Percentiles rank a stretch among this genome's conserved stretches.
Evolutionary conservation across 2,329 filamentous ascomycete species (phyloP).

Genomic region (Fusarium algeriense): DNA sequence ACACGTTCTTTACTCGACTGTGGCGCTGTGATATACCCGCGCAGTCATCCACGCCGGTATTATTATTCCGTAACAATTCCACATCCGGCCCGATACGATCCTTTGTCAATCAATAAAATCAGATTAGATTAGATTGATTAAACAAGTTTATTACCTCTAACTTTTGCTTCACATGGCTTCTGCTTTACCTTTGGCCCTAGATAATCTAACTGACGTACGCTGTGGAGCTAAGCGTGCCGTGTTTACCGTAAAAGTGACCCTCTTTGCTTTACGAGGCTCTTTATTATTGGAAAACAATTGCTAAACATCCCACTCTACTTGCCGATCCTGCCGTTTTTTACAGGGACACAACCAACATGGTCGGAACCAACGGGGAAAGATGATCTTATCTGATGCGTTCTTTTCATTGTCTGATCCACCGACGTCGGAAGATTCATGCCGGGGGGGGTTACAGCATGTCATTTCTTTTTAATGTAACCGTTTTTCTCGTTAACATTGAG

Average conservation of each 20-base stretch:
- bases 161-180: background rate
- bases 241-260: constrained; percentile 18
- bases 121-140: constrained; percentile 41
- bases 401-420: constrained; percentile 19
- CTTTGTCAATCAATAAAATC: constrained; percentile 10
- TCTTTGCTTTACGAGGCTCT: background rate
- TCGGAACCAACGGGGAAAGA: constrained; percentile 19
- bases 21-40: background rate
- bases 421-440: constrained; percentile 4
- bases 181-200: background rate
- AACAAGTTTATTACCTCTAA: no score
- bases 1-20: background rate
- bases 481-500: background rate
- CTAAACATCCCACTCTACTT: constrained; percentile 20
- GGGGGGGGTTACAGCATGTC: background rate
- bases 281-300: background rate
- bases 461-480: constrained; percentile 2
- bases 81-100: background rate
- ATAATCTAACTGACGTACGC: constrained; percentile 13
- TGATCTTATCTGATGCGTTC: constrained; percentile 44
- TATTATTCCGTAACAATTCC: background rate
- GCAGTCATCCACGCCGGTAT: background rate
- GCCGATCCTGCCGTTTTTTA: constrained; percentile 33
- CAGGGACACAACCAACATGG: background rate
- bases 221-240: constrained; percentile 22